phyloP scores from a whole-genome alignment of 805 yeast species.

The Komagataella populi region DNA sequence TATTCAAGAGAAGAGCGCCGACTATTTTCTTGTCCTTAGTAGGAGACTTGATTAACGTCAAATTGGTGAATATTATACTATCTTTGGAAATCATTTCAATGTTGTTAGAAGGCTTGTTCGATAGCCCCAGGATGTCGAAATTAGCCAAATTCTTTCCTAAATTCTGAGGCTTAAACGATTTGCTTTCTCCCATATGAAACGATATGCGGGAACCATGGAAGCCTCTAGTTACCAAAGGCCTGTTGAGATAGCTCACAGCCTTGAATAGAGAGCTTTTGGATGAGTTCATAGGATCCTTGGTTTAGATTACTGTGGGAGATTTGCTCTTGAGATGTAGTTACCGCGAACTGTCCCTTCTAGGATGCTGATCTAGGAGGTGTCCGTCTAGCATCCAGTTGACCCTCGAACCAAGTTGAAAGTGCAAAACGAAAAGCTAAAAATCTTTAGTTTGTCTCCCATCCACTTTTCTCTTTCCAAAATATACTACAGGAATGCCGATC shows the following conservation, averaged over 20 bases:
- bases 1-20: conserved; percentile 37
- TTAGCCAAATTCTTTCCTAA: conserved; percentile 24
- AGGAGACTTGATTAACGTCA: conserved; percentile 31
- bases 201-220: neutral
- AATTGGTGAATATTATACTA: conserved; percentile 47
- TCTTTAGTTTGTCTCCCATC: neutral
- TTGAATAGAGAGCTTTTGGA: neutral
- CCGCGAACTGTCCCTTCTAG: neutral
- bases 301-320: neutral
- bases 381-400: neutral
- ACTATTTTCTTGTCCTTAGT: conserved; percentile 19
- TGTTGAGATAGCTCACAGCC: neutral
- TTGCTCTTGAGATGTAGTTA: neutral
- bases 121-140: conserved; percentile 29
- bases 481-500: conserved; percentile 28
- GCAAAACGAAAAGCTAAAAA: neutral
- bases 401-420: neutral
- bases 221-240: neutral
- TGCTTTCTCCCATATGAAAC: neutral
- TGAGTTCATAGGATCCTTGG: neutral
- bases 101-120: conserved; percentile 32
- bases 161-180: conserved; percentile 17
- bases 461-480: neutral
- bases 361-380: neutral
- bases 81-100: conserved; percentile 36